phyloP scores from a whole-genome alignment of 148 eudicot genomes.

The Beta vulgaris region DNA sequence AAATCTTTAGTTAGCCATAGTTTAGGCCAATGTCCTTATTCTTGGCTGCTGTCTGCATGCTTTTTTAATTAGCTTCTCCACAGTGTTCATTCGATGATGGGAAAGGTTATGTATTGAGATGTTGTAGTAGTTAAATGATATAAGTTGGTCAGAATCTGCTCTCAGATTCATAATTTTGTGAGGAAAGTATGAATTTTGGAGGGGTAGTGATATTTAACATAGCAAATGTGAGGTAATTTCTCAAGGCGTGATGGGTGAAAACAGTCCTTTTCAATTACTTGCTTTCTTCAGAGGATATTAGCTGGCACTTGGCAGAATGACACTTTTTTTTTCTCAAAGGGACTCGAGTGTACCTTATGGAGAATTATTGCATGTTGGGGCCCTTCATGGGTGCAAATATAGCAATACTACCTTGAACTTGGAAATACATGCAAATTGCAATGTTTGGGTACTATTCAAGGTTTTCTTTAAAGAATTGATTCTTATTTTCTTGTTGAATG shows the following conservation, averaged over 20 bases:
- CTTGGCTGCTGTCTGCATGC: background rate
- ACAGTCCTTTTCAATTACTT: background rate
- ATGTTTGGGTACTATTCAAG: background rate
- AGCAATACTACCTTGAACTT: background rate
- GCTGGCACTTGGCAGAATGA: background rate
- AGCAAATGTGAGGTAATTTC: background rate
- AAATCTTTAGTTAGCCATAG: background rate
- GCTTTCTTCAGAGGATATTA: background rate
- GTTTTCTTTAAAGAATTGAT: background rate
- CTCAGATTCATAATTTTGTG: background rate
- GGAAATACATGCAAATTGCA: background rate
- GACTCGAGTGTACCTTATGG: background rate
- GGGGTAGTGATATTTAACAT: background rate
- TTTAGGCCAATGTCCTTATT: background rate
- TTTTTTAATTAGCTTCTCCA: background rate
- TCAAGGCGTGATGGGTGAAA: background rate
- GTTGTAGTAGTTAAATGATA: no score
- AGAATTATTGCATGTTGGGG: background rate
- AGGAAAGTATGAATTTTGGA: background rate
- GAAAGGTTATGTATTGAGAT: no score
- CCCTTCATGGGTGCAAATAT: background rate
- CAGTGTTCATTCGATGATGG: background rate
- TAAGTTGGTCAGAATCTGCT: background rate
- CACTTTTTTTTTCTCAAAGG: background rate
- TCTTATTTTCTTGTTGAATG: background rate